Base-by-base conservation (phyloP, 768 basidiomycete genomes). In the Termitomyces sp. region DNA sequence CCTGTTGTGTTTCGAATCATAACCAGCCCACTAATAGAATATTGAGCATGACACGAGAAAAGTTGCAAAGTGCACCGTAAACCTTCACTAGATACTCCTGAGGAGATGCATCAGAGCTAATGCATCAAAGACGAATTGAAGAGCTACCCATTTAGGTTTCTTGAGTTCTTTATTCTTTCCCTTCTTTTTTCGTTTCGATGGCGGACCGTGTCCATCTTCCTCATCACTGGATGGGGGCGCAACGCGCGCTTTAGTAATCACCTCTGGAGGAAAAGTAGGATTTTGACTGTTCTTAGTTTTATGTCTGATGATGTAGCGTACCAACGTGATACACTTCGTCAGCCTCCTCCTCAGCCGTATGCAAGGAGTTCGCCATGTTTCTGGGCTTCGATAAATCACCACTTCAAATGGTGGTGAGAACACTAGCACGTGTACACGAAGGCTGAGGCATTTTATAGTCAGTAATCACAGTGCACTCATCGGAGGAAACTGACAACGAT, bases 61-160 rank as follows among this genome's bases (percentile, higher is more conserved):
- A 25, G 42, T 14, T 47, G 4, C 36, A n/a, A n/a, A 55, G 37
- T 36, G n/a, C 36, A 60, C 37, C 37, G 50, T 56, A 62, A 62
- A 89, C 89, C 79, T 90, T 90, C 45, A 91, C 88, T 56, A 67
- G 69, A 65, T 91, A 91, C 73, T 88, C 83, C 89, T 86, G 49
- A 12, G 32, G 9, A 40, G 45, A 31, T 45, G 47, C 37, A 48
- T 63, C 51, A 37, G 60, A n/a, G 38, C 20, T 46, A 47, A 7
- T 29, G 17, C 34, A 40, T 37, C n/a, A 9, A n/a, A 32, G 40
- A 60, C 14, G 6, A 51, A 32, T 14, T 37, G 12, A 34, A 29
- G 29, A 46, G 70, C 83, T 65, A 84, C 87, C 86, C 85, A 88
- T 70, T 76, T 75, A 8, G 76, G 73, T 64, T 47, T 57, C 4